phyloP scores from a whole-genome alignment of 1,284 basidiomycete genomes.

The Puccinia triticina region DNA sequence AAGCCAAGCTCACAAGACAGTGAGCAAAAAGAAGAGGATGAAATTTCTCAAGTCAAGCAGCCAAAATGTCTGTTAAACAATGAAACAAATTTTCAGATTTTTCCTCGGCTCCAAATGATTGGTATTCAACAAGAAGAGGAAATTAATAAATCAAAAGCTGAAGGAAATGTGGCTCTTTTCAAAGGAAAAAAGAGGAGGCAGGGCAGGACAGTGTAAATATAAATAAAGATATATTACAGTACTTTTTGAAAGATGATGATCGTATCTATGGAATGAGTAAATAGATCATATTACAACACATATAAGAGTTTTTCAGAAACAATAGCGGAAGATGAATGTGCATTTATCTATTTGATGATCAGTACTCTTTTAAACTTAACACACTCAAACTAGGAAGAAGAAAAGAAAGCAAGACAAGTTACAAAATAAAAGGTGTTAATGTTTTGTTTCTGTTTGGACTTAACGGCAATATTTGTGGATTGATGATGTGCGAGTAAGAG shows the following conservation, averaged over 20 bases:
- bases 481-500: background rate
- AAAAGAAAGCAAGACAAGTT: background rate
- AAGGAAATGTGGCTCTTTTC: background rate
- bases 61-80: too few relatives aligned
- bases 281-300: constrained; percentile 15
- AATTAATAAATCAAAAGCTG: too few relatives aligned
- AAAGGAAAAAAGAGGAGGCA: background rate
- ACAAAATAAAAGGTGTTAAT: background rate
- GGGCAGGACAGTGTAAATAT: background rate
- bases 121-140: too few relatives aligned
- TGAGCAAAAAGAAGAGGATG: too few relatives aligned
- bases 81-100: too few relatives aligned
- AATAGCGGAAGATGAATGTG: background rate
- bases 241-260: background rate
- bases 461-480: background rate
- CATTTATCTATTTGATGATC: background rate
- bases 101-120: too few relatives aligned
- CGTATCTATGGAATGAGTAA: too few relatives aligned
- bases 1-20: too few relatives aligned
- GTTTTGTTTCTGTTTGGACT: background rate
- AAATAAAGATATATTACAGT: constrained; percentile 22
- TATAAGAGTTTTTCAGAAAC: background rate
- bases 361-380: background rate
- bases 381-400: constrained; percentile 1
- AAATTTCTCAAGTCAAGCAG: too few relatives aligned